Evolutionary conservation across 2,329 filamentous ascomycete species (phyloP), one percentile per base, ranked within the genome.

Genomic region (Venturia aucupariae): DNA sequence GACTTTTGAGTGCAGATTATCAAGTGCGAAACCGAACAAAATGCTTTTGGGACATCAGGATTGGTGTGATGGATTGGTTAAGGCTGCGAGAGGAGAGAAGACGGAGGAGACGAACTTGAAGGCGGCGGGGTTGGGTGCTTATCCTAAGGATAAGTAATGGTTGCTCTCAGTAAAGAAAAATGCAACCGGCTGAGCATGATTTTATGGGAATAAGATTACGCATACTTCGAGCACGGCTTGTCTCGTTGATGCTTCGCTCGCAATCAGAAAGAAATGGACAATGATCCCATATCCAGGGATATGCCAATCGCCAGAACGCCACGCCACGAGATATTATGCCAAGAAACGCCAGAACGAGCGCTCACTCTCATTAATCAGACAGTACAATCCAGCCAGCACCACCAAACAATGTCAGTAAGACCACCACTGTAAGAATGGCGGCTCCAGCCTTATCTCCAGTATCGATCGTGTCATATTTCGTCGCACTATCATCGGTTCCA

Each of bases 371-470:
- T 4, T 61, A 42, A 42, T 61, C 59, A 38, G 51, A 35, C 51
- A 57, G 19, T 24, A 57, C 74, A 78, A 84, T 81, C 76, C 82
- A 82, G 73, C 78, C 80, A 54, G 77, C 79, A n/a, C 83, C 84
- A 1, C 79, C 79, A 32, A 87, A 66, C 44, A 89, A 76, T 7
- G 79, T 75, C 7, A 80, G 70, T 1, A 90, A 72, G 3, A 87
- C 73, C 6, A 86, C 60, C 3, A 84, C 73, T 0, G 89, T 92
- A 61, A 85, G 67, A 66, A 91, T 82, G 10, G 83, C 84, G 42
- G 89, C 89, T 10, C 88, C 90, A 8, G 84, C 87, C 67, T 79
- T 84, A 70, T 92, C 89, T 7, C 80, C 85, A 0, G 79, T 79
- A 10, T 24, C 60, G 27, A 64, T 64, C 3, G 63, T 44, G 24